Percentiles rank a stretch among this genome's conserved stretches.
phyloP scores from a whole-genome alignment of 2,329 filamentous ascomycete species.

The Aspergillus persii region DNA sequence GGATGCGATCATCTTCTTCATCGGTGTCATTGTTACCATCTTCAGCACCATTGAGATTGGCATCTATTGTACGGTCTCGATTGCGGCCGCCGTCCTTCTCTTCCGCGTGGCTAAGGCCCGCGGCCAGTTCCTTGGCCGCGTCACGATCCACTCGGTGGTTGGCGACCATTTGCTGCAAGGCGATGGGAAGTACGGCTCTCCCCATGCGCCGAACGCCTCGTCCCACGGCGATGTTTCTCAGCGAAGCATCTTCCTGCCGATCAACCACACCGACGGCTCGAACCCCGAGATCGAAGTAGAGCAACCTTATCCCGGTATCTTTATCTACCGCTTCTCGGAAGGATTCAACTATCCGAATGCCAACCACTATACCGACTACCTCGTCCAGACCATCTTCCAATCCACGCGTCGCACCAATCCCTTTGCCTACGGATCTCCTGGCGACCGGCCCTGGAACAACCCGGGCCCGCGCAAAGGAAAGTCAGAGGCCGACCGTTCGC shows the following conservation, averaged over 20 bases:
- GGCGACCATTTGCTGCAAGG: slow-evolving; percentile 70
- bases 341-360: slow-evolving; percentile 97
- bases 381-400: slow-evolving; percentile 65
- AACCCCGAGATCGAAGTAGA: slow-evolving; percentile 81
- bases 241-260: slow-evolving; percentile 81
- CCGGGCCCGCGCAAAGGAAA: slow-evolving; percentile 68
- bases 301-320: slow-evolving; percentile 83
- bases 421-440: slow-evolving; percentile 60
- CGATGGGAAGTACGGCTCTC: slow-evolving; percentile 61
- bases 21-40: slow-evolving; percentile 84
- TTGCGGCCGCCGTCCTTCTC: slow-evolving; percentile 74
- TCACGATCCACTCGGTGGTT: slow-evolving; percentile 79
- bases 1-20: slow-evolving; percentile 89
- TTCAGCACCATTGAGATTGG: slow-evolving; percentile 89
- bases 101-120: slow-evolving; percentile 80
- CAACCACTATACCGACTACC: slow-evolving; percentile 79
- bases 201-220: slow-evolving; percentile 31
- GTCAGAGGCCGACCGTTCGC: slow-evolving; percentile 46
- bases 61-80: slow-evolving; percentile 79
- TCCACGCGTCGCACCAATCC: slow-evolving; percentile 75
- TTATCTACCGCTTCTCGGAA: slow-evolving; percentile 93
- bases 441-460: slow-evolving; percentile 93
- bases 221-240: slow-evolving; percentile 49
- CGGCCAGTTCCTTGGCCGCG: slow-evolving; percentile 78
- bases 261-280: slow-evolving; percentile 83